A percentile compares a stretch with the other conserved stretches of the same genome.
Evolutionary conservation across 2,329 filamentous ascomycete species (phyloP).

Genomic region (Phaeoacremonium minimum): DNA sequence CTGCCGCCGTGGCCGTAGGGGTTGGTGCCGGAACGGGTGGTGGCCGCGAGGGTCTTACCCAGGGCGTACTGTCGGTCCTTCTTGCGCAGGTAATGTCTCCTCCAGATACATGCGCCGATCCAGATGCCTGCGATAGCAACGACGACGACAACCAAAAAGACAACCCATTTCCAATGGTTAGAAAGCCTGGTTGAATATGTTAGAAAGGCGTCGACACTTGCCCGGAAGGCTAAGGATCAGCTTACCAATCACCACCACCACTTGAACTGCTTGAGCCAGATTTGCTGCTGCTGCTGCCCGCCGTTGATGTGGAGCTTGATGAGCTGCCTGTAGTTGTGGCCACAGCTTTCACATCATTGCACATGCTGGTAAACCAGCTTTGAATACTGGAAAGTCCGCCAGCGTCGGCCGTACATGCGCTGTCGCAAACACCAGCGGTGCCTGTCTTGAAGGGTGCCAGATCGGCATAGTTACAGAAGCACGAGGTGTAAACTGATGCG

Average conservation of each 20-base stretch:
- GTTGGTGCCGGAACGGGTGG: conserved; percentile 15
- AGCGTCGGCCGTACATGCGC: conserved; percentile 45
- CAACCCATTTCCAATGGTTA: conserved; percentile 73
- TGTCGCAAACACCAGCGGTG: conserved; percentile 57
- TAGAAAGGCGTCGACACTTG: conserved; percentile 5
- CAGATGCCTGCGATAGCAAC: conserved; percentile 65
- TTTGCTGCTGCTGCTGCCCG: conserved; percentile 15
- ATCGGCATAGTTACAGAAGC: conserved; percentile 66
- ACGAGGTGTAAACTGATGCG: conserved; percentile 54
- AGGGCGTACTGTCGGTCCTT: conserved; percentile 54
- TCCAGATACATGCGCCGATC: conserved; percentile 65
- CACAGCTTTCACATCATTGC: conserved; percentile 40
- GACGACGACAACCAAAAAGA: conserved; percentile 73
- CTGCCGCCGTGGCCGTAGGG: conserved; percentile 28
- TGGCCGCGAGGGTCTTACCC: conserved; percentile 32
- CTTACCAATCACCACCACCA: conserved; percentile 40
- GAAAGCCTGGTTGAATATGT: conserved; percentile 48
- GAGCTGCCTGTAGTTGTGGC: conserved; percentile 21
- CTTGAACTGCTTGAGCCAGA: conserved; percentile 15
- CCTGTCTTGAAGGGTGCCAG: conserved; percentile 55
- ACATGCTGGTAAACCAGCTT: conserved; percentile 68
- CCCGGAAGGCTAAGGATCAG: conserved; percentile 1
- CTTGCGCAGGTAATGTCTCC: conserved; percentile 68
- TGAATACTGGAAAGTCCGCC: conserved; percentile 54
- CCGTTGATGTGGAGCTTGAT: conserved; percentile 17